phyloP scores from a whole-genome alignment of 208 protist genomes.

The Leishmania guyanensis region DNA sequence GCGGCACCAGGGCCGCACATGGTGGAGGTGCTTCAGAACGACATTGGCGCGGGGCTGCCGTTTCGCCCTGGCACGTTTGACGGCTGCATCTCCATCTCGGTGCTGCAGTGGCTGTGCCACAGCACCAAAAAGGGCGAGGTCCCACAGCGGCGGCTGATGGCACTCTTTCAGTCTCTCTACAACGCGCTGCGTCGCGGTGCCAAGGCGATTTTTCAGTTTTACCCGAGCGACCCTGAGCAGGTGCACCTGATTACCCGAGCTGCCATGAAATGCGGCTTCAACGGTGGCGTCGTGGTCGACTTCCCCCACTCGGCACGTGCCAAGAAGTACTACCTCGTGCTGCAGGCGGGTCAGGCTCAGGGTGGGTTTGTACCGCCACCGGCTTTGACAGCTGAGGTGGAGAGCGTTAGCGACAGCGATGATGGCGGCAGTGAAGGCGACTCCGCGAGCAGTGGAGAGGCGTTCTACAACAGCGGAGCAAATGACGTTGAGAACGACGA shows the following conservation, averaged over 20 bases:
- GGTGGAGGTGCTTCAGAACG: conserved; percentile 90
- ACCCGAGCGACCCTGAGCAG: conserved; percentile 95
- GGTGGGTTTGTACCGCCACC: conserved; percentile 65
- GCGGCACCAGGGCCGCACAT: conserved; percentile 39
- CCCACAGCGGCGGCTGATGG: conserved; percentile 92
- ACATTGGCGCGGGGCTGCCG: conserved; percentile 96
- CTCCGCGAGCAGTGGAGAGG: conserved; percentile 18
- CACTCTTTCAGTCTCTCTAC: conserved; percentile 98
- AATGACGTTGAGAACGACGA: conserved; percentile 34
- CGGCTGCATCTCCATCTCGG: conserved; percentile 98
- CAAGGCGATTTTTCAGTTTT: conserved; percentile 97
- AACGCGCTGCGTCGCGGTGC: conserved; percentile 90
- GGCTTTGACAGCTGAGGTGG: conserved; percentile 43
- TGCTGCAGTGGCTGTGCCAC: conserved; percentile 99
- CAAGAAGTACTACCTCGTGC: conserved; percentile 97
- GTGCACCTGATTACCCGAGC: conserved; percentile 96
- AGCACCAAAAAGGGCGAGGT: conserved; percentile 94
- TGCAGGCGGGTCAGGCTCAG: conserved; percentile 87
- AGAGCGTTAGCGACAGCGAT: conserved; percentile 43
- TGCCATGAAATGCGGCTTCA: conserved; percentile 98
- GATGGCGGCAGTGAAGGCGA: conserved; percentile 38
- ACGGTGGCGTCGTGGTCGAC: conserved; percentile 97
- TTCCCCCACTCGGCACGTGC: conserved; percentile 97
- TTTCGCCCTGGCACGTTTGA: conserved; percentile 98
- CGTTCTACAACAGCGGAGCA: conserved; percentile 38